Percentiles rank a stretch among this genome's conserved stretches.
These are phyloP conservation scores for Solanum appendiculatum DNA, from an alignment of 257 asterid species.

Conservation along the genomic window DNA sequence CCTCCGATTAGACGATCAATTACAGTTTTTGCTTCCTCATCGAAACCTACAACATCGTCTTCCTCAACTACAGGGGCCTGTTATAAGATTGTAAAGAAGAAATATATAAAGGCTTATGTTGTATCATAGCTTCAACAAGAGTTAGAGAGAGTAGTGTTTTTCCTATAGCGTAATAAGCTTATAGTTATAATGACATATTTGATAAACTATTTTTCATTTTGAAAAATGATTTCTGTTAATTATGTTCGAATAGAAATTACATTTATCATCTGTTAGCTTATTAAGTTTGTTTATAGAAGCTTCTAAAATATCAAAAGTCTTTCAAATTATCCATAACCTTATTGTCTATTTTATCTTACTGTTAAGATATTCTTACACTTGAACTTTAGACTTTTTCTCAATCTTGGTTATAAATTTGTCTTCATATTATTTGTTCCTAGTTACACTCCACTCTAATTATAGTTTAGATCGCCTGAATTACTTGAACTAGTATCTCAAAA, in stretches of 20 bases:
- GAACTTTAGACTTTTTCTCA: not conserved
- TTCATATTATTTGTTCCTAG: not conserved
- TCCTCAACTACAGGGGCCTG: conserved; percentile 1
- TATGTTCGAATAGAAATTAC: not conserved
- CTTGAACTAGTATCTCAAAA: not conserved
- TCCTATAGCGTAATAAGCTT: not conserved
- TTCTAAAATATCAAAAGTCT: not conserved
- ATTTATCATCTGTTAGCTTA: not conserved
- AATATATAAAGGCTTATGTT: not conserved
- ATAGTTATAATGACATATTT: not conserved
- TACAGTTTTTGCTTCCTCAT: conserved; percentile 31
- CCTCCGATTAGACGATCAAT: conserved; percentile 20
- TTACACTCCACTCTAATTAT: not conserved
- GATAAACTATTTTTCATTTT: not conserved
- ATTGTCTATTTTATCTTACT: not conserved
- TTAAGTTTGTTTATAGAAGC: too few relatives aligned
- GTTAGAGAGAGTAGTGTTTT: not conserved
- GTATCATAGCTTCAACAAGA: not conserved
- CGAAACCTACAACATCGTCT: conserved; percentile 38
- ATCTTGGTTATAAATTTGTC: not conserved
- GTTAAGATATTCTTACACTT: not conserved
- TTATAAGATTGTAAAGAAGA: not conserved
- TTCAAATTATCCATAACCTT: too few relatives aligned
- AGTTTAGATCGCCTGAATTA: too few relatives aligned
- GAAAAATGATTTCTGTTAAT: not conserved